These are phyloP conservation scores for Solanum gracilifrons DNA, from an alignment of 257 asterid species.

Conservation along the genomic window DNA sequence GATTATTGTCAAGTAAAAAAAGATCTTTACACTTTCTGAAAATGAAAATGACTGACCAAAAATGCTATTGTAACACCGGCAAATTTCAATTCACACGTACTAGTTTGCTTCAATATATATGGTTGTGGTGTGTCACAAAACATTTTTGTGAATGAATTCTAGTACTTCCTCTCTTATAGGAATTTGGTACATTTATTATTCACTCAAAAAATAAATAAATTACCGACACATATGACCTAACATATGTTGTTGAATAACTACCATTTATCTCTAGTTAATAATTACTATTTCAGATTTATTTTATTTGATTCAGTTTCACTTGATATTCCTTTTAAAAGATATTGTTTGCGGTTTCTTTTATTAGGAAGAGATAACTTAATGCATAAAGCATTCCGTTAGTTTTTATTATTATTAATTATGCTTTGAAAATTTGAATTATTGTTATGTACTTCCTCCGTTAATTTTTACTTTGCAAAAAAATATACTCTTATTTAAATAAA, in stretches of 20 bases:
- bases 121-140: neutral
- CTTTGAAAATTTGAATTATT: neutral
- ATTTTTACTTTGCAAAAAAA: too few relatives aligned
- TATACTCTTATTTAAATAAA: neutral
- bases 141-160: neutral
- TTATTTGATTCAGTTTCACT: neutral
- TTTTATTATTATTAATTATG: neutral
- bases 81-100: neutral
- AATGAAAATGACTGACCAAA: neutral
- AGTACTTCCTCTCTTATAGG: neutral
- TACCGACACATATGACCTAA: neutral
- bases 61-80: neutral
- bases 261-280: neutral
- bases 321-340: neutral
- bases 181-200: neutral
- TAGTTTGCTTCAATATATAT: neutral
- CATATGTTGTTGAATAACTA: neutral
- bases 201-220: neutral
- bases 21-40: neutral
- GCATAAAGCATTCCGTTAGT: accelerated
- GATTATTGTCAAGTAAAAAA: neutral
- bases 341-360: accelerated
- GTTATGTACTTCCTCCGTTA: neutral
- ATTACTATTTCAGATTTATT: neutral
- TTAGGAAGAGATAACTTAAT: accelerated